These are phyloP conservation scores for Suhomyces yuchorum DNA, from an alignment of 1,139 yeast genomes.

Conservation along the genomic window DNA sequence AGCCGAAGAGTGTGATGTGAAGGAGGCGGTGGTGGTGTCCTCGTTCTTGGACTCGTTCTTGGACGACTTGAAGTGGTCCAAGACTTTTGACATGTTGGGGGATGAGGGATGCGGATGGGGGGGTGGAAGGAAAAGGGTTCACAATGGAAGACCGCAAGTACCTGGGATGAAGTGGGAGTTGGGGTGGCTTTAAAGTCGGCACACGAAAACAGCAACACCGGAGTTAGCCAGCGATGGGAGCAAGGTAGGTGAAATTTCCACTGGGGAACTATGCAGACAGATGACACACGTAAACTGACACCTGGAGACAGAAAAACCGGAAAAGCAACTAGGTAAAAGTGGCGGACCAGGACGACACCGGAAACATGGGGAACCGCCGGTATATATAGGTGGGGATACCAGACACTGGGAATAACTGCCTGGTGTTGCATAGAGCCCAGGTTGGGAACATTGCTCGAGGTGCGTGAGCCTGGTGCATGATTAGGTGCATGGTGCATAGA, in stretches of 20 bases:
- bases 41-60: background rate
- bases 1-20: constrained; percentile 5
- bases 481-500: background rate
- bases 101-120: too few species aligned
- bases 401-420: constrained; percentile 2
- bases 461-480: background rate
- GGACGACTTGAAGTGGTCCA: constrained; percentile 3
- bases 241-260: background rate
- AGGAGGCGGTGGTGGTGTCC: constrained; percentile 5
- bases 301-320: background rate
- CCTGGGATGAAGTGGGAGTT: background rate
- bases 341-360: background rate
- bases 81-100: constrained; percentile 7
- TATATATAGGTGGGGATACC: background rate
- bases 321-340: background rate
- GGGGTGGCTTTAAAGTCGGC: background rate
- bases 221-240: background rate
- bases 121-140: background rate
- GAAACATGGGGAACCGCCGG: background rate
- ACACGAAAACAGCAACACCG: background rate
- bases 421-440: background rate
- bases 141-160: background rate
- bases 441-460: background rate
- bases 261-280: background rate
- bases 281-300: background rate